Base-by-base conservation (phyloP, 1,284 basidiomycete species). In the Microbotryum lychnidis-dioicae region DNA sequence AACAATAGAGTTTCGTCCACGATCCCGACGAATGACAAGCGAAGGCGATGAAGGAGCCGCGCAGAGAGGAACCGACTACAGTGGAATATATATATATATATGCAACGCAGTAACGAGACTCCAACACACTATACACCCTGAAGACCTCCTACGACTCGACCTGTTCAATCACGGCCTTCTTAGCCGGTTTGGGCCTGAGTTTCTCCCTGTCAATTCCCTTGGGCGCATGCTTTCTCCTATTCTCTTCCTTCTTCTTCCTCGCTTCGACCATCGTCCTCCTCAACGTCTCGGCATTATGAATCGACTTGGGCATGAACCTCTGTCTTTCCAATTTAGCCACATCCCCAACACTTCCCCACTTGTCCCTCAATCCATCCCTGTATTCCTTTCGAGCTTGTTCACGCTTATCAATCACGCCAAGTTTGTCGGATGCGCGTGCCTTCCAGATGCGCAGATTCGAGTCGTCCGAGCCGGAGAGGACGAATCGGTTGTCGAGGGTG, bases 401-500 rank as follows among this genome's bases (percentile, higher is more conserved):
- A 63, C 91, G 83, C n/a, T 89, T 87, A 56, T 89, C 91, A 66
- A 96, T 80, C 56, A 96, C 82, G 6, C 94, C 96, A 33, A 98
- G 80, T 76, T 91, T 96, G 69, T 96, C 92, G 1, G 88, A 87
- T 1, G 94, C 91, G 61, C 87, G 85, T 16, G 89, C 84, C 76
- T 99, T 99, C 96, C 96, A 98, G 71, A 99, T 83, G 49, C 94
- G 84, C 59, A 97, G 84, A 72, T 97, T 97, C 33, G 94, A 94
- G 73, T 98, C 96, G 74, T 98, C 96, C 0, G 91, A 96, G 8
- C 92, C 96, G 4, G 88, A 86, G 8, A 98, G 77, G 31, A 98
- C 86, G 77, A 93, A 98, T 46, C 92, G 85, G 21, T 93, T 86
- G 66, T 98, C 96, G 23, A 86, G 84, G 0, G 91, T 91, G 78